Base-by-base conservation (phyloP, 2,329 filamentous ascomycete species). In the Epichloe brachyelytri region DNA sequence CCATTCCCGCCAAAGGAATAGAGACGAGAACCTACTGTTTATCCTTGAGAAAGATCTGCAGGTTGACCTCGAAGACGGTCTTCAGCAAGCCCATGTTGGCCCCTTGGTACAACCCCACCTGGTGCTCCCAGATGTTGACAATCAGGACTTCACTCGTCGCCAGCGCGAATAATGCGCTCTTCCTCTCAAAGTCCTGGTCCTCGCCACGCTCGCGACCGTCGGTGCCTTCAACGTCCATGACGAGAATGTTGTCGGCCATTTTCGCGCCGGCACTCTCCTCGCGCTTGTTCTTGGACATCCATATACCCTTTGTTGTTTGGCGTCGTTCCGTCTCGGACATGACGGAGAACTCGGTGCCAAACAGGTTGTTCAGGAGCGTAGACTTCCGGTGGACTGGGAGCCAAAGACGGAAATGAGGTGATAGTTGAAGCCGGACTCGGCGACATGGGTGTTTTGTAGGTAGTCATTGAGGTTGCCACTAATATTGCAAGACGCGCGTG, bases 101-200 rank as follows among this genome's bases (percentile, higher is more conserved):
- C 52, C 93, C 93, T 71, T 98, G 91, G 66, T 98, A 98, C 67
- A 98, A 69, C 46, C 93, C 93, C 55, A 98, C 93, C 70, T 98
- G 93, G 68, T 96, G 91, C 70, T 98, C 93, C 93, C 93, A 98
- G 58, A 98, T 95, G 66, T 98, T 98, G 68, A 98, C 86, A 64
- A 98, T 94, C 60, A 98, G 77, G 49, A 98, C 91, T 72, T 98
- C 93, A 66, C 91, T 97, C 17, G 93, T 98, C 47, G 93, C 93
- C 62, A 98, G 78, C 48, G 93, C 93, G 70, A 98, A 98, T 19
- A 98, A 78, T 22, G 93, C 93, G 68, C 90, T 96, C 75, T 98
- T 98, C 63, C 93, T 80, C 77, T 98, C 93, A 68, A 98, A 98
- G 66, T 98, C 93, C 69, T 98, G 93, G 65, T 98, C 93, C 68